Percentiles rank a stretch among this genome's conserved stretches.
Conservation (phyloP, 2,329 filamentous ascomycete genomes). For the Fusarium robinianum region DNA sequence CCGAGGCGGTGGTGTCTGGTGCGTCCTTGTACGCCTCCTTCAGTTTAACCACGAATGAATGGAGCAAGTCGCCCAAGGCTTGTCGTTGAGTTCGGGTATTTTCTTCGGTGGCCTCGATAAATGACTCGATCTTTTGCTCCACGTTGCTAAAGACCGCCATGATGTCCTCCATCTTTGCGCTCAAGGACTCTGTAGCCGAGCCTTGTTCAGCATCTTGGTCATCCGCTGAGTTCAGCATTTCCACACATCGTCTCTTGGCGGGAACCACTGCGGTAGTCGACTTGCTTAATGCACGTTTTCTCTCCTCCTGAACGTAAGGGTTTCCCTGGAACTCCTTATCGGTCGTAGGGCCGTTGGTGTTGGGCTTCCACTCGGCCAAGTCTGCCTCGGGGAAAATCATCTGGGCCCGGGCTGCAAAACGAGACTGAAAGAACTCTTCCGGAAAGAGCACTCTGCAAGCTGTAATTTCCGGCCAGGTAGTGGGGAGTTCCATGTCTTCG, state of each 20-base stretch:
- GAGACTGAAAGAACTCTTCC: slow-evolving; percentile 6
- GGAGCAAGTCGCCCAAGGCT: background rate
- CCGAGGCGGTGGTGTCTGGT: background rate
- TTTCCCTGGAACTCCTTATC: background rate
- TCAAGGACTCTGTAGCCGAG: background rate
- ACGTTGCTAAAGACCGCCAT: background rate
- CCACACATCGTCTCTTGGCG: background rate
- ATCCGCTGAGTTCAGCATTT: background rate
- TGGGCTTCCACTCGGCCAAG: slow-evolving; percentile 8
- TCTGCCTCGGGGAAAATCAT: slow-evolving; percentile 4
- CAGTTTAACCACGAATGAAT: background rate
- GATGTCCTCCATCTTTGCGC: background rate
- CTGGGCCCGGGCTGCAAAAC: slow-evolving; percentile 3
- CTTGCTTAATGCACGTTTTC: slow-evolving; percentile 2
- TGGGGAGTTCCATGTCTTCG: background rate
- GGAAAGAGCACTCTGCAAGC: slow-evolving; percentile 6
- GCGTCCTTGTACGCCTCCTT: background rate
- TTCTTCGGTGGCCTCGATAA: slow-evolving; percentile 4
- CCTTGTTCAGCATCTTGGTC: background rate
- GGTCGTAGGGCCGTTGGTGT: slow-evolving; percentile 3
- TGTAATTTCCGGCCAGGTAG: slow-evolving; percentile 4
- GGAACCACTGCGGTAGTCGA: background rate
- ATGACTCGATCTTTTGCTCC: background rate
- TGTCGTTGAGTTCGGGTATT: background rate
- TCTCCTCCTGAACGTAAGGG: background rate